Base-by-base conservation (phyloP, 495 filamentous ascomycete species). In the Penicillium samsonianum region DNA sequence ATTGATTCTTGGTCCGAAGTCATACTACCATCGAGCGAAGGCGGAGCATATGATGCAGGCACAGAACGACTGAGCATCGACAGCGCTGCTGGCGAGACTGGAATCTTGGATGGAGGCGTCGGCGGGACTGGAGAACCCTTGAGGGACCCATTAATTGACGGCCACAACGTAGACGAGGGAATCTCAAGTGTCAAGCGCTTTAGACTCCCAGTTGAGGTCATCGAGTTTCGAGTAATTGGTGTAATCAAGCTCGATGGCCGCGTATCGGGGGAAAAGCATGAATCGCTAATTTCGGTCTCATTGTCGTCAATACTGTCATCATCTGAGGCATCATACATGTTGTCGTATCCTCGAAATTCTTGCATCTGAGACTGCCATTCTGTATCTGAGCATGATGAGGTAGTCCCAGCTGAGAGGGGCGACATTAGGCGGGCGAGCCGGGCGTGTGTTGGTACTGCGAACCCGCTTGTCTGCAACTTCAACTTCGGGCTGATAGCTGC, bases 1-100 rank as follows among this genome's bases (percentile, higher is more conserved):
- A 79, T 77, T 7, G 89, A 90, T 71, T 92, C 80, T 63, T 95
- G 90, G 61, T 96, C 91, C 8, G 91, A 95, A 17, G 85, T 87
- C 40, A 92, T 59, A 73, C 90, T 95, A 9, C 91, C 92, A 78
- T 96, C 90, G 3, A 97, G 82, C 10, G 92, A 96, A 7, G 92
- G 92, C 8, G 91, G 85, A 0, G 90, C 87, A 63, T 88, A 90
- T n/a, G 83, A 77, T 17, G 83, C 84, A 10, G 91, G 90, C 14
- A 91, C 80, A 49, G 81, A 82, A 59, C 76, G 83, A 25, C 78
- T 81, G 17, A 96, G 80, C 69, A 88, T 79, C 17, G 82, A 84
- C 42, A 91, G 81, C 23, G 84, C 81, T 12, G 85, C 85, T 16
- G 89, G 88, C 2, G 91, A 92, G 60, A 96, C 84, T 25, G 87